Conservation (phyloP, 805 yeast species). For the Scheffersomyces stipitis region DNA sequence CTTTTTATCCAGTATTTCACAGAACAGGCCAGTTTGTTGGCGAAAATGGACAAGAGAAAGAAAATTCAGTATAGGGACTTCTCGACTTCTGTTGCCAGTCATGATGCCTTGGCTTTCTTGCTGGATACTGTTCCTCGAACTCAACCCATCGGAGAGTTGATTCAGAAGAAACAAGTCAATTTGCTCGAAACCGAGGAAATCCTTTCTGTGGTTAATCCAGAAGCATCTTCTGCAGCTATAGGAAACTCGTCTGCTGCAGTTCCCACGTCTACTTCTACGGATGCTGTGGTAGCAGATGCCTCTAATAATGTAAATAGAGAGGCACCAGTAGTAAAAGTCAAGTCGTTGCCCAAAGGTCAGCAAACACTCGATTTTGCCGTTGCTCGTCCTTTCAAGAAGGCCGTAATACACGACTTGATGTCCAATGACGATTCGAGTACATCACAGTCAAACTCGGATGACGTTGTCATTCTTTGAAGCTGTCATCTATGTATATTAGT, state of each 20-base stretch:
- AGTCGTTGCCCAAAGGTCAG: slow-evolving; percentile 40
- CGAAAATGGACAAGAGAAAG: slow-evolving; percentile 66
- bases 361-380: slow-evolving; percentile 29
- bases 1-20: slow-evolving; percentile 67
- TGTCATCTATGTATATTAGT: too few species aligned
- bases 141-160: slow-evolving; percentile 47
- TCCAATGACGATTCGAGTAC: slow-evolving; percentile 18
- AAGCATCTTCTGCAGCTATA: neutral
- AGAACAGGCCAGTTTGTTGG: slow-evolving; percentile 66
- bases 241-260: slow-evolving; percentile 5
- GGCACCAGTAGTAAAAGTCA: slow-evolving; percentile 3
- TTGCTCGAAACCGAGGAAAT: slow-evolving; percentile 8
- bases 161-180: slow-evolving; percentile 41
- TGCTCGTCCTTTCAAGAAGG: slow-evolving; percentile 21
- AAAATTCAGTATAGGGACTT: slow-evolving; percentile 71
- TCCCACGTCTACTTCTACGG: slow-evolving; percentile 2
- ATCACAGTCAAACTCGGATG: too few species aligned
- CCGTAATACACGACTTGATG: slow-evolving; percentile 35
- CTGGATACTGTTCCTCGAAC: slow-evolving; percentile 68
- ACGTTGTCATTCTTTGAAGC: too few species aligned
- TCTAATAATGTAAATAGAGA: slow-evolving; percentile 6
- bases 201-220: neutral
- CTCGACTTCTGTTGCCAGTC: slow-evolving; percentile 57
- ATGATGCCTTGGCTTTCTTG: slow-evolving; percentile 62
- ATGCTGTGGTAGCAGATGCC: slow-evolving; percentile 4